Evolutionary conservation across 1,284 basidiomycete species (phyloP).

Genomic region (Moesziomyces sp.): DNA sequence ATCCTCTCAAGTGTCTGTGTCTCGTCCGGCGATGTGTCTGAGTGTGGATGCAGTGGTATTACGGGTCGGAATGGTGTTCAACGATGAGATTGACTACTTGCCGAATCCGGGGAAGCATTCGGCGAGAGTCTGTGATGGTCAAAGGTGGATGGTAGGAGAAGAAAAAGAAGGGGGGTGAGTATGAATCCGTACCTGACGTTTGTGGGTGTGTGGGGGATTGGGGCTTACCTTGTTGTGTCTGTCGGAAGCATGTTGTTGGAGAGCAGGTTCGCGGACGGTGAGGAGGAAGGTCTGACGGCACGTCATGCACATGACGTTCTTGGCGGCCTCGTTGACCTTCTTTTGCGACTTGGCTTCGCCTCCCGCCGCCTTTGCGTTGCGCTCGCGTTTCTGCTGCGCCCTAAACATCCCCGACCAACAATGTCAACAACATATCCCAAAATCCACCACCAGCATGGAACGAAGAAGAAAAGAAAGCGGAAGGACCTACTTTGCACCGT

Average conservation of each 20-base stretch:
- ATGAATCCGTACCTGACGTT: not conserved
- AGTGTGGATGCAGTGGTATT: not conserved
- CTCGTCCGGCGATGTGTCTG: not conserved
- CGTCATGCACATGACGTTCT: slow-evolving; percentile 70
- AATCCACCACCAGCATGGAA: not conserved
- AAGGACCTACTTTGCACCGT: slow-evolving; percentile 55
- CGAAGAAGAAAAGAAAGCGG: not conserved
- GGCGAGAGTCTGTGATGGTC: slow-evolving; percentile 26
- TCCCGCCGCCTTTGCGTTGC: slow-evolving; percentile 60
- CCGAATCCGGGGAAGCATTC: slow-evolving; percentile 47
- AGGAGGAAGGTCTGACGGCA: slow-evolving; percentile 71
- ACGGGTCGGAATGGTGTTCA: too few relatives aligned
- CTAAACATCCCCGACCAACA: slow-evolving; percentile 10
- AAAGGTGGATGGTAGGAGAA: not conserved
- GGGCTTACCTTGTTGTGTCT: slow-evolving; percentile 58
- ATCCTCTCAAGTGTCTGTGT: too few relatives aligned
- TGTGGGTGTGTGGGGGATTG: too few relatives aligned
- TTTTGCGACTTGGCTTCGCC: slow-evolving; percentile 62
- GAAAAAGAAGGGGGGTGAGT: slow-evolving; percentile 1
- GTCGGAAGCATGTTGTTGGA: slow-evolving; percentile 56
- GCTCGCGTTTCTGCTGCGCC: slow-evolving; percentile 66
- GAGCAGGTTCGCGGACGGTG: slow-evolving; percentile 69
- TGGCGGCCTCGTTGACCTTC: slow-evolving; percentile 69
- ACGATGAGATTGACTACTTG: slow-evolving; percentile 8
- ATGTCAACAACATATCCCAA: not conserved